Conservation (phyloP, 768 basidiomycete genomes). For the Lactarius vividus region DNA sequence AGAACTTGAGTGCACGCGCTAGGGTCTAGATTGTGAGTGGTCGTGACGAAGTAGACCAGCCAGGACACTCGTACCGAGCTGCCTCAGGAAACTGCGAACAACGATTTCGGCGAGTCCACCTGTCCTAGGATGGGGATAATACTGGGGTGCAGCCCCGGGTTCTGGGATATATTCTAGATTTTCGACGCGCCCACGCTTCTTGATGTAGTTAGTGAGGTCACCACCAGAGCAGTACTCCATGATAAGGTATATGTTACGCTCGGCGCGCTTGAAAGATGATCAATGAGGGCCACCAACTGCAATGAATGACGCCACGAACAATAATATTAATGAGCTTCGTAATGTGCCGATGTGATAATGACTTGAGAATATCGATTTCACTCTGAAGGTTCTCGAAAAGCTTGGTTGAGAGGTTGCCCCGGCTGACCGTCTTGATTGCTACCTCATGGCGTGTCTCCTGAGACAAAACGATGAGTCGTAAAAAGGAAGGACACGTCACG, state of each 20-base stretch:
- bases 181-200: slow-evolving; percentile 92
- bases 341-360: slow-evolving; percentile 88
- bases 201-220: slow-evolving; percentile 95
- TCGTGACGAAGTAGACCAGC: not conserved
- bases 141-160: slow-evolving; percentile 68
- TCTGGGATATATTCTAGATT: slow-evolving; percentile 78
- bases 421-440: slow-evolving; percentile 93
- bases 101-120: slow-evolving; percentile 91
- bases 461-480: slow-evolving; percentile 14
- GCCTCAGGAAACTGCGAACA: slow-evolving; percentile 88
- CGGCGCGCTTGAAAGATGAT: slow-evolving; percentile 47
- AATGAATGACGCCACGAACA: slow-evolving; percentile 43
- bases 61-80: slow-evolving; percentile 59
- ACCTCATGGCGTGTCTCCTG: slow-evolving; percentile 77
- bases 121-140: slow-evolving; percentile 86
- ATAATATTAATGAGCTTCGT: slow-evolving; percentile 92
- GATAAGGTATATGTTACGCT: slow-evolving; percentile 85
- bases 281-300: not conserved
- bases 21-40: not conserved
- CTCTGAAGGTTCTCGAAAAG: slow-evolving; percentile 97
- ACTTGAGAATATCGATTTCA: slow-evolving; percentile 96
- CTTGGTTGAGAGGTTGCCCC: slow-evolving; percentile 84
- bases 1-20: slow-evolving; percentile 93
- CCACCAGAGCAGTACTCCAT: slow-evolving; percentile 98
- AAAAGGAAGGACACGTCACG: not conserved